Evolutionary conservation across 768 basidiomycete species (phyloP).

Genomic region (Hericium erinaceus): DNA sequence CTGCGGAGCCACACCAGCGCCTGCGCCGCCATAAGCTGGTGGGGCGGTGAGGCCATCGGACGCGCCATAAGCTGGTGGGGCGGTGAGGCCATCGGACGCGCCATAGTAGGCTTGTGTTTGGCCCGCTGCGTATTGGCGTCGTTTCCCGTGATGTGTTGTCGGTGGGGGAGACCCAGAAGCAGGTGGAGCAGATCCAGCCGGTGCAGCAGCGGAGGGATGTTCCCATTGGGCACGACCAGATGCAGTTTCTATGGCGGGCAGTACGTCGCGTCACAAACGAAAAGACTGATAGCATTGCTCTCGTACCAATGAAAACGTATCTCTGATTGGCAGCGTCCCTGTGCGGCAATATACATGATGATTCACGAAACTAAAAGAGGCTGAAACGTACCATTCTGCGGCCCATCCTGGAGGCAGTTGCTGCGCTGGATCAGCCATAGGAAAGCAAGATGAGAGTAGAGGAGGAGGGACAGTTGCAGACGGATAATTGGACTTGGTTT

Average conservation of each 20-base stretch:
- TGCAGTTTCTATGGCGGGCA: conserved; percentile 53
- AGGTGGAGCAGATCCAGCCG: conserved; percentile 27
- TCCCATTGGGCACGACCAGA: conserved; percentile 90
- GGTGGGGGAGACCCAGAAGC: conserved; percentile 37
- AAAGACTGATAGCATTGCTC: neutral
- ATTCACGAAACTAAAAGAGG: neutral
- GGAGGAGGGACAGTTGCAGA: neutral
- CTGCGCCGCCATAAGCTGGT: conserved; percentile 36
- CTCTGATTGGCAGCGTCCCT: conserved; percentile 78
- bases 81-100: conserved; percentile 30
- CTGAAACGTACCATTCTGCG: conserved; percentile 69
- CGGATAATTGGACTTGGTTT: neutral
- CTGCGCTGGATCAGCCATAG: conserved; percentile 42
- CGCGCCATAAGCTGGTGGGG: conserved; percentile 43
- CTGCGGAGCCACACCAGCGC: conserved; percentile 11
- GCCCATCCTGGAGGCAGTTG: conserved; percentile 88
- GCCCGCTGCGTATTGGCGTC: conserved; percentile 89
- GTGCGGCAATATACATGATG: conserved; percentile 10
- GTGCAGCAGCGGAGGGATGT: conserved; percentile 38
- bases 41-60: conserved; percentile 31
- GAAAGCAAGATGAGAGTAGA: conserved; percentile 5
- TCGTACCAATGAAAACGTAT: conserved; percentile 83
- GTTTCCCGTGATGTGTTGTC: conserved; percentile 42
- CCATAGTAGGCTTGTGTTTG: conserved; percentile 90
- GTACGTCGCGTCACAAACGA: neutral